phyloP scores from a whole-genome alignment of 2,329 filamentous ascomycete species.

The Penicillium sp. region DNA sequence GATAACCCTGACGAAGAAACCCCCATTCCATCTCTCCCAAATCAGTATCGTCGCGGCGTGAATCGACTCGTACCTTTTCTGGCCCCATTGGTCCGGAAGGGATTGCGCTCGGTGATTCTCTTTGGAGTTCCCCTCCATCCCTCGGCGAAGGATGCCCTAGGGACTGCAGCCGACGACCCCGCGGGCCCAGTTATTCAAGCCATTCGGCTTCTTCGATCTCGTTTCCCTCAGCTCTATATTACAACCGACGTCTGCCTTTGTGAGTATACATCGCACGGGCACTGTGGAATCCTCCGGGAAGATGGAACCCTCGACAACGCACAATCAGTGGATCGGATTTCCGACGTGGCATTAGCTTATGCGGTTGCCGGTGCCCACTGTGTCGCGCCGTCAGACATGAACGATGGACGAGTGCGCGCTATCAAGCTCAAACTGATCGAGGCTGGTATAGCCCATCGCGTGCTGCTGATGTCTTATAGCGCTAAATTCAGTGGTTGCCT shows the following conservation, averaged over 20 bases:
- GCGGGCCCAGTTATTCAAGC: slow-evolving; percentile 86
- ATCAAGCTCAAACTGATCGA: slow-evolving; percentile 99
- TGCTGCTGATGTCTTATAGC: slow-evolving; percentile 95
- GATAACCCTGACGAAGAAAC: slow-evolving; percentile 92
- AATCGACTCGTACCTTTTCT: slow-evolving; percentile 85
- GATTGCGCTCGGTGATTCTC: slow-evolving; percentile 87
- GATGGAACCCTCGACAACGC: slow-evolving; percentile 93
- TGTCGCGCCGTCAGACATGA: slow-evolving; percentile 98
- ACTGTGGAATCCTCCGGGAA: slow-evolving; percentile 93
- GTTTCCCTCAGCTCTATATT: slow-evolving; percentile 90
- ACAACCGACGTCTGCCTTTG: slow-evolving; percentile 93
- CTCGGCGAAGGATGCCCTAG: slow-evolving; percentile 84
- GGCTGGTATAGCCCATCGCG: slow-evolving; percentile 86
- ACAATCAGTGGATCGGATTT: slow-evolving; percentile 90
- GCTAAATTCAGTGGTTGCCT: slow-evolving; percentile 97
- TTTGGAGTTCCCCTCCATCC: slow-evolving; percentile 89
- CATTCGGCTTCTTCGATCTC: slow-evolving; percentile 80
- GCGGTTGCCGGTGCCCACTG: slow-evolving; percentile 95
- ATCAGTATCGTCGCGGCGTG: slow-evolving; percentile 84
- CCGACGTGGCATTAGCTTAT: slow-evolving; percentile 96
- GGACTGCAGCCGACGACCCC: slow-evolving; percentile 90
- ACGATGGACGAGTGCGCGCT: slow-evolving; percentile 92
- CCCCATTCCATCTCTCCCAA: slow-evolving; percentile 85
- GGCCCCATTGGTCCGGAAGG: slow-evolving; percentile 83
- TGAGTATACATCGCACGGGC: slow-evolving; percentile 97